Evolutionary conservation across 1,139 yeast genomes (phyloP), one percentile per base, ranked within the genome.

Genomic region (Scheffersomyces illinoinensis): DNA sequence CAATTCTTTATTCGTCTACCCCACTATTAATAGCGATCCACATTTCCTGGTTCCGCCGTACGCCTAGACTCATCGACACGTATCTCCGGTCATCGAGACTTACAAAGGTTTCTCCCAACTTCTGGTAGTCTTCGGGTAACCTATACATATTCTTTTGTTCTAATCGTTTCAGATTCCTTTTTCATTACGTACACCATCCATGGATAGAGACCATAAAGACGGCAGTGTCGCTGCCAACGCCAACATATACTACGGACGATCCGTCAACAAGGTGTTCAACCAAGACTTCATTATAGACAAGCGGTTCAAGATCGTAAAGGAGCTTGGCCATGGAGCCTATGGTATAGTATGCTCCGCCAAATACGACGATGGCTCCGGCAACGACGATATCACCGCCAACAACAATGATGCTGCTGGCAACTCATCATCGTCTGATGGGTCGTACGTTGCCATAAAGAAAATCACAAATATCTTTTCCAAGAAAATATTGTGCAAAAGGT

Each of bases 261-360:
- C 75, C 2, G 80, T 79, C 54, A 77, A 78, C 64, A 76, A 87
- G 71, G 97, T 93, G 54, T 92, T 87, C 75, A 90, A 90, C 71
- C 98, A 93, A 75, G 97, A 91, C 68, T 93, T 93, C 72, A 86
- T 92, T 55, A 92, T 93, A 60, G 97, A 93, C 73, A 86, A 86
- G 65, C 79, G 97, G 60, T 91, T 93, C 74, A 89, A 91, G 70
- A 83, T 95, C 65, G 90, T 91, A 61, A 91, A 93, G 68, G 97
- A 93, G 68, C 83, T 95, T 55, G 99, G 99, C 33, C 97, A 93
- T 68, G 99, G 99, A 4, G 98, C 99, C 0, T 95, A 95, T 71
- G 99, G 99, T 46, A 87, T 93, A 6, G 98, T 95, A 5, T 95
- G 97, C 69, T 90, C 97, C 0, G 98, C 99, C 46, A 85, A 87